Percentiles rank a stretch among this genome's conserved stretches.
Evolutionary conservation across 495 filamentous ascomycete species (phyloP).

Genomic region (Xylaria nigripes): DNA sequence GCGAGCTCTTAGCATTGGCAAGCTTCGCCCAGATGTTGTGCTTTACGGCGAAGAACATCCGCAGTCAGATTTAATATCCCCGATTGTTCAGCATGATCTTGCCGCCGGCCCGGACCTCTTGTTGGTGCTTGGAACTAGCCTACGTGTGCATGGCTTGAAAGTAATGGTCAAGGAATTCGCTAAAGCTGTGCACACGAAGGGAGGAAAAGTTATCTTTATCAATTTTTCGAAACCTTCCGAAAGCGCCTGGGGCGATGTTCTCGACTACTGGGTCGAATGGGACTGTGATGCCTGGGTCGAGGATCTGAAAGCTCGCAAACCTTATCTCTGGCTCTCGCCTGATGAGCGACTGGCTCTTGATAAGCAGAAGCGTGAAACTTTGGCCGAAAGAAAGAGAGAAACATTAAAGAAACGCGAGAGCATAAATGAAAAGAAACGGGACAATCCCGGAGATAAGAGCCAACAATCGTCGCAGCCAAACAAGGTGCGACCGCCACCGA

Average conservation of each 20-base stretch:
- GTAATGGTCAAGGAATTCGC: slow-evolving; percentile 60
- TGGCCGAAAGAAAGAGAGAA: slow-evolving; percentile 25
- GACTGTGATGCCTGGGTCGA: slow-evolving; percentile 65
- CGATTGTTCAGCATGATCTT: slow-evolving; percentile 55
- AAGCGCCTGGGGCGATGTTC: slow-evolving; percentile 57
- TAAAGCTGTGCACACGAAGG: slow-evolving; percentile 56
- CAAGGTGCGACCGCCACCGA: slow-evolving; percentile 22
- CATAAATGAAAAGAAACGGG: slow-evolving; percentile 14
- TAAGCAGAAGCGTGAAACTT: slow-evolving; percentile 24
- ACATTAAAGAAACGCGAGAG: slow-evolving; percentile 23
- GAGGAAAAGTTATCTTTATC: slow-evolving; percentile 59
- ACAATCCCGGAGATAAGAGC: slow-evolving; percentile 11
- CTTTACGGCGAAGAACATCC: slow-evolving; percentile 66
- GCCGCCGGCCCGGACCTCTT: slow-evolving; percentile 53
- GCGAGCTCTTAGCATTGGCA: slow-evolving; percentile 53
- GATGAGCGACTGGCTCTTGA: slow-evolving; percentile 29
- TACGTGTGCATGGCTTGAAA: slow-evolving; percentile 61
- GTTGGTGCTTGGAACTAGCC: slow-evolving; percentile 58
- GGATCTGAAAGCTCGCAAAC: slow-evolving; percentile 47
- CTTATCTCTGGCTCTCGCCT: slow-evolving; percentile 47
- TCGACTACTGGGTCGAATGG: slow-evolving; percentile 63
- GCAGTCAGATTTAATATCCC: slow-evolving; percentile 51
- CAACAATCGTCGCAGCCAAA: slow-evolving; percentile 12
- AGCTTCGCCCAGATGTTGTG: slow-evolving; percentile 59
- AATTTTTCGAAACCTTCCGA: slow-evolving; percentile 61